Evolutionary conservation across 208 protist genomes (phyloP).

Genomic region (Trypanosoma lewisi): DNA sequence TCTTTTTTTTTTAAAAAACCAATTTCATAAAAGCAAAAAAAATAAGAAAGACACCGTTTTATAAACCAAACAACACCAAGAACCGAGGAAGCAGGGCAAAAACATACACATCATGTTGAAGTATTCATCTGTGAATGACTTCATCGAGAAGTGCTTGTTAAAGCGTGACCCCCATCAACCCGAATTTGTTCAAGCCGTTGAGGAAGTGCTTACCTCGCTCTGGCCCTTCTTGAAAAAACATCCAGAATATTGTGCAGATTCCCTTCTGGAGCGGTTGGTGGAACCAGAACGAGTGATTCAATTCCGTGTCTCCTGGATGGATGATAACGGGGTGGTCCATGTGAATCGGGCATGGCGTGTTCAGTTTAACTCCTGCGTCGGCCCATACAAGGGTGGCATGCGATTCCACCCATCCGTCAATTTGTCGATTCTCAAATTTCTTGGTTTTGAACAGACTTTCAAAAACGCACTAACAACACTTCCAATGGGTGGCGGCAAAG

Average conservation of each 20-base stretch:
- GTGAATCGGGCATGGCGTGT: conserved; percentile 93
- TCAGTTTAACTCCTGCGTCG: conserved; percentile 92
- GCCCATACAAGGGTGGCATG: conserved; percentile 94
- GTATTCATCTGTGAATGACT: conserved; percentile 58
- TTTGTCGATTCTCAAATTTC: conserved; percentile 91
- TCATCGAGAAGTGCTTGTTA: conserved; percentile 45
- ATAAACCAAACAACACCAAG: too few species aligned
- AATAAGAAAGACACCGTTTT: too few species aligned
- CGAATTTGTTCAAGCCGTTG: conserved; percentile 90
- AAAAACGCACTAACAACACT: conserved; percentile 94
- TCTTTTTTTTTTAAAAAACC: too few species aligned
- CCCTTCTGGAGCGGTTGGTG: conserved; percentile 79
- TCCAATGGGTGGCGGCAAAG: conserved; percentile 93
- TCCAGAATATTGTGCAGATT: conserved; percentile 65
- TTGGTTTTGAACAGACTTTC: conserved; percentile 96
- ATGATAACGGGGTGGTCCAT: conserved; percentile 79
- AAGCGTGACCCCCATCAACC: conserved; percentile 73
- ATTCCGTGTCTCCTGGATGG: conserved; percentile 93
- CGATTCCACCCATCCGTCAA: conserved; percentile 85
- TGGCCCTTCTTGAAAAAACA: conserved; percentile 81
- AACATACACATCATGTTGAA: conserved; percentile 12
- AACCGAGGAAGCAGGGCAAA: too few species aligned
- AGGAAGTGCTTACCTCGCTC: conserved; percentile 84
- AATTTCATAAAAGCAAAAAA: too few species aligned
- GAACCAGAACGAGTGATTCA: conserved; percentile 89